These are phyloP conservation scores for Chrysoporthe cubensis DNA, from an alignment of 2,329 filamentous ascomycete genomes.

Conservation along the genomic window DNA sequence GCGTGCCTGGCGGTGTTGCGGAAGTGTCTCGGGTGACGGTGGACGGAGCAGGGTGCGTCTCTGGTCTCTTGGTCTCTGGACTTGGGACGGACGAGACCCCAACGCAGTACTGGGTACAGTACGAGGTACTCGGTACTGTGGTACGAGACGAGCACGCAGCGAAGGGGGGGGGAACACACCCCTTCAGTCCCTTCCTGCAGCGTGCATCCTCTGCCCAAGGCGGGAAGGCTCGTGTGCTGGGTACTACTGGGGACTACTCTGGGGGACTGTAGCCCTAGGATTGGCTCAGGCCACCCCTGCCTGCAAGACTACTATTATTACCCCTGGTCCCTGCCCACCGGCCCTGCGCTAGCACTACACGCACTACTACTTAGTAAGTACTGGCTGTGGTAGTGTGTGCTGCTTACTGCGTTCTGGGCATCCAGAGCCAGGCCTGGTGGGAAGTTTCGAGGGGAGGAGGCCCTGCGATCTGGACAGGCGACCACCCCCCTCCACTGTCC, in stretches of 20 bases:
- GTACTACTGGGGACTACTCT: background rate
- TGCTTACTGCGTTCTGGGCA: no score
- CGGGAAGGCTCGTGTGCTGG: constrained; percentile 1
- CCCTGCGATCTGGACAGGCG: no score
- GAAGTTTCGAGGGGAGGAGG: no score
- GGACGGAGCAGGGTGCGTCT: constrained; percentile 2
- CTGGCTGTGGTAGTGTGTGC: no score
- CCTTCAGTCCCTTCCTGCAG: background rate
- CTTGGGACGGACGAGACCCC: background rate
- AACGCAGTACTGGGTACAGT: background rate
- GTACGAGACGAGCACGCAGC: no score
- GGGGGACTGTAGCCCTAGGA: background rate
- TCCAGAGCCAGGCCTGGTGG: no score
- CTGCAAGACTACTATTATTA: background rate
- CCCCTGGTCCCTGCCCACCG: background rate
- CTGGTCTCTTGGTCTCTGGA: background rate
- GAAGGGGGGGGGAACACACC: no score
- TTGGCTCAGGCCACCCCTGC: constrained; percentile 4
- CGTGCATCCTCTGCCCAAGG: background rate
- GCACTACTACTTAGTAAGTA: no score
- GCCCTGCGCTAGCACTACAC: background rate
- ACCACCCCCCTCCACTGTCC: no score
- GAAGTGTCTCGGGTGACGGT: constrained; percentile 12
- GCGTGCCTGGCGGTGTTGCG: constrained; percentile 10
- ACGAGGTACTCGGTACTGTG: background rate